These are phyloP conservation scores for Salvia splendens DNA, from an alignment of 257 asterid species.

Conservation along the genomic window DNA sequence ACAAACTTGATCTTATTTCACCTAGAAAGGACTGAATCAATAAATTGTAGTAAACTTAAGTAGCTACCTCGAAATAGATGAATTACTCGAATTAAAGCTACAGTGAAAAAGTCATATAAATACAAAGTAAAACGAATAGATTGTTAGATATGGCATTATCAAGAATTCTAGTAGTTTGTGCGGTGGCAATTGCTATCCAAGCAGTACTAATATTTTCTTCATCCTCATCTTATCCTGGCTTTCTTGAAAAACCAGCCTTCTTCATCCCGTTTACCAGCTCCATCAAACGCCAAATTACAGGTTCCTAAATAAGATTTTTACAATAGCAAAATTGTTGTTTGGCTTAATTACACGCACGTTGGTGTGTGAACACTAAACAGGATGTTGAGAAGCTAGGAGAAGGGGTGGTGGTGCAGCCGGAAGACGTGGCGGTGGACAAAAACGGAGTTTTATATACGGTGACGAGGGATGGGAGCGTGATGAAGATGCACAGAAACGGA, in stretches of 20 bases:
- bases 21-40: no score
- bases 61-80: no score
- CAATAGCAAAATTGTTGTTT: no score
- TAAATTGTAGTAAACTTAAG: no score
- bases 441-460: conserved; percentile 54
- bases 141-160: conserved; percentile 22
- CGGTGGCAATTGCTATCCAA: conserved; percentile 45
- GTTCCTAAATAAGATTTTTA: conserved; percentile 19
- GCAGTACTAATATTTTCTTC: conserved; percentile 31
- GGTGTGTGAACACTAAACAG: no score
- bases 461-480: conserved; percentile 70
- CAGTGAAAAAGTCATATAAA: no score
- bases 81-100: no score
- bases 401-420: conserved; percentile 58
- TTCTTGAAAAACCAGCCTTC: conserved; percentile 39
- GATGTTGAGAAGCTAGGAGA: conserved; percentile 64
- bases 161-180: conserved; percentile 37
- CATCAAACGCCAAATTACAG: conserved; percentile 59
- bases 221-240: conserved; percentile 40
- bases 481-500: conserved; percentile 54
- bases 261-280: conserved; percentile 31
- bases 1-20: no score
- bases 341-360: neutral
- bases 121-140: no score
- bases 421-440: conserved; percentile 54